Evolutionary conservation across 2,329 filamentous ascomycete genomes (phyloP).

Genomic region (Gremmenia infestans): DNA sequence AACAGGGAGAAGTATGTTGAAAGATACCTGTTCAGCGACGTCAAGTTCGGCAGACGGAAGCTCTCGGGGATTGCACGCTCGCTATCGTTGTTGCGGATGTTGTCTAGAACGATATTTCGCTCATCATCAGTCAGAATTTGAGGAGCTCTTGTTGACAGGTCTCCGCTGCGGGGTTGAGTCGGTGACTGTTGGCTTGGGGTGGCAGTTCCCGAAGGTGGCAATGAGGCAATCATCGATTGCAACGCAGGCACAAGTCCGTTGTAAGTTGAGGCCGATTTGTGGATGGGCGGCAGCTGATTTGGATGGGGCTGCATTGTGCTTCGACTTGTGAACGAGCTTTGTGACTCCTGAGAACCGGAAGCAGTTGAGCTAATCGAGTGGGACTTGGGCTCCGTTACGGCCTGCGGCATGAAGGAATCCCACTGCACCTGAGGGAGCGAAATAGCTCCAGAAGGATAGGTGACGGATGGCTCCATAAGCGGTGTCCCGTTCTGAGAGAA

Average conservation of each 20-base stretch:
- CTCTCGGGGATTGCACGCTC: constrained; percentile 81
- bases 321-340: constrained; percentile 56
- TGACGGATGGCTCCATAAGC: constrained; percentile 71
- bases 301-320: constrained; percentile 53
- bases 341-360: constrained; percentile 65
- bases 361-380: constrained; percentile 66
- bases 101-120: constrained; percentile 77
- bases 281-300: constrained; percentile 62
- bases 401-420: constrained; percentile 78
- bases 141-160: constrained; percentile 66
- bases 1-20: constrained; percentile 96
- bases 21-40: constrained; percentile 83
- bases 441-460: constrained; percentile 73
- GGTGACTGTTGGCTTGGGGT: constrained; percentile 73
- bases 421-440: constrained; percentile 83
- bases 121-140: constrained; percentile 82
- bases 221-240: constrained; percentile 67
- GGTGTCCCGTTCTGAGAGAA: constrained; percentile 68
- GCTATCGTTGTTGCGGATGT: constrained; percentile 74
- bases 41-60: constrained; percentile 78
- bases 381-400: constrained; percentile 66
- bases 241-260: constrained; percentile 60
- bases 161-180: constrained; percentile 61
- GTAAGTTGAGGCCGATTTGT: constrained; percentile 51
- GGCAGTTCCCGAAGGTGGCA: constrained; percentile 62